Evolutionary conservation across 768 basidiomycete genomes (phyloP), one percentile per base, ranked within the genome.

Genomic region (Cystofilobasidium bisporidii): DNA sequence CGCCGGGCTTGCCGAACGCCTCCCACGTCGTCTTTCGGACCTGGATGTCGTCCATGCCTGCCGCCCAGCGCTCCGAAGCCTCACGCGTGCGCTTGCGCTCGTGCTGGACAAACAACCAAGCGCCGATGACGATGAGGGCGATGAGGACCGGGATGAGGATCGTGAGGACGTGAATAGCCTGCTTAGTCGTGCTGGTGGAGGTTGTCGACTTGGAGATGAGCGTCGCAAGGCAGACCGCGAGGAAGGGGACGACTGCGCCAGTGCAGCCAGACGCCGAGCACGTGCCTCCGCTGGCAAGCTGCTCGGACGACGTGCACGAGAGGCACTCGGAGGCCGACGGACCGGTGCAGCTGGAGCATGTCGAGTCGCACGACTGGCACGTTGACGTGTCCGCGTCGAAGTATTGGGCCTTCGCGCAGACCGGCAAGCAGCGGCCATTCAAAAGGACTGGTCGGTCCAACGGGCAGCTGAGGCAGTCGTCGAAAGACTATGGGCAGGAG

Each of bases 161-260:
- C 87, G 90, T 90, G 64, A 90, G 82, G 65, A 90, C 79, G 71
- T 90, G 77, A 24, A 43, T 67, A 1, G 84, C 80, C 26, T 79
- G 53, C 8, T 74, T 71, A 10, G 79, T 73, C 43, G 76, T 76
- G n/a, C 78, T 75, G 17, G 81, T 80, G 5, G 82, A 80, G 15
- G 81, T 70, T 26, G 77, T 75, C 4, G 85, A 81, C 12, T 83
- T 80, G 26, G 77, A 69, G 61, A 89, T 84, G 24, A 91, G 81
- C 45, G 87, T 85, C n/a, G 85, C 83, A 53, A 92, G 83, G 74
- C 90, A 92, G 26, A 86, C 80, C 0, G 89, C 89, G 12, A 92
- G 81, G 2, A 85, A 86, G 3, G 86, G 78, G 47, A 90, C 79
- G 63, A 88, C 82, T 69, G 73, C 81, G 8, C 82, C 80, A 50